These are phyloP conservation scores for Verticillium isaacii DNA, from an alignment of 2,329 filamentous ascomycete genomes.

Conservation along the genomic window DNA sequence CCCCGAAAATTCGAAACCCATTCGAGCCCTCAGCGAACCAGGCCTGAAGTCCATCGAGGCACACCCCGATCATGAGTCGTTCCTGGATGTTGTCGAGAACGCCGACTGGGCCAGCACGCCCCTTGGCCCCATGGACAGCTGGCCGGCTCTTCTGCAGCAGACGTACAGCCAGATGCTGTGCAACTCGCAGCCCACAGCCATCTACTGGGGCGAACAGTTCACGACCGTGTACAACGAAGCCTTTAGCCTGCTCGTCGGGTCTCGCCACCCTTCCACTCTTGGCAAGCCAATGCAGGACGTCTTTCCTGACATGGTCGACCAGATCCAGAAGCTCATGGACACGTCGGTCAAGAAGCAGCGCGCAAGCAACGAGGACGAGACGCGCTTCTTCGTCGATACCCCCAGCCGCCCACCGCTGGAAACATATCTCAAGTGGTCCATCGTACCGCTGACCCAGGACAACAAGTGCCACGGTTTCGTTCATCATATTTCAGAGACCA, in stretches of 20 bases:
- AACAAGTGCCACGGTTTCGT: slow-evolving; percentile 39
- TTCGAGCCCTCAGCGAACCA: slow-evolving; percentile 16
- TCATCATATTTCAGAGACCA: slow-evolving; percentile 42
- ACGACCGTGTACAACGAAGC: slow-evolving; percentile 65
- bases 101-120: slow-evolving; percentile 43
- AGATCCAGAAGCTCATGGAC: slow-evolving; percentile 38
- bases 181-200: slow-evolving; percentile 46
- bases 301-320: slow-evolving; percentile 46
- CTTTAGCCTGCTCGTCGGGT: slow-evolving; percentile 57
- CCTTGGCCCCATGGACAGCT: slow-evolving; percentile 39
- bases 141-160: slow-evolving; percentile 42
- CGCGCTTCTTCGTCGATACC: slow-evolving; percentile 39
- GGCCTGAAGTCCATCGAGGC: slow-evolving; percentile 27
- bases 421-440: slow-evolving; percentile 42
- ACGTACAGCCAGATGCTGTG: slow-evolving; percentile 37
- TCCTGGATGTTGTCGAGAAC: slow-evolving; percentile 32
- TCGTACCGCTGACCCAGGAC: slow-evolving; percentile 39
- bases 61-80: slow-evolving; percentile 29
- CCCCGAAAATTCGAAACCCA: slow-evolving; percentile 10
- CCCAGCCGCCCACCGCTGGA: slow-evolving; percentile 37
- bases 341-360: slow-evolving; percentile 21
- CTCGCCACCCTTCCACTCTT: slow-evolving; percentile 59
- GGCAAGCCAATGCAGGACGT: slow-evolving; percentile 51
- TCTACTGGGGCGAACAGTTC: slow-evolving; percentile 60
- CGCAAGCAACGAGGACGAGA: slow-evolving; percentile 35